phyloP scores from a whole-genome alignment of 1,284 basidiomycete genomes.

The Leccinum fuscescens region DNA sequence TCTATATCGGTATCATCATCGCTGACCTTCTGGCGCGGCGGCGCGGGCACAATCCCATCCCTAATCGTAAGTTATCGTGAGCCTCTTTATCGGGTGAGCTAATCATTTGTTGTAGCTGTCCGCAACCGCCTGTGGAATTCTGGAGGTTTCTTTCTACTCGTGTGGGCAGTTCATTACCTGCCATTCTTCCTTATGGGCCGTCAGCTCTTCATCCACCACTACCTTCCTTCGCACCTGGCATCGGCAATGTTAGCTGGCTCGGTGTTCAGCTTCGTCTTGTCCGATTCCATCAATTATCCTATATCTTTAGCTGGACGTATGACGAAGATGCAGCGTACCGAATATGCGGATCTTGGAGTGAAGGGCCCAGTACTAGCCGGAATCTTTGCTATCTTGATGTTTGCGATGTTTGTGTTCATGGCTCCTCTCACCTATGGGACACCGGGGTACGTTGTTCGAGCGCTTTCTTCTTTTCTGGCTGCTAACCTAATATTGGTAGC shows the following conservation, averaged over 20 bases:
- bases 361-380: conserved; percentile 67
- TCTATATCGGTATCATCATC: conserved; percentile 87
- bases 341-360: conserved; percentile 72
- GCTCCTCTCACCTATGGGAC: conserved; percentile 91
- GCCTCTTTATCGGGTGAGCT: neutral
- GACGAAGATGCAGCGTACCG: conserved; percentile 58
- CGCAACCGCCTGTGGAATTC: conserved; percentile 94
- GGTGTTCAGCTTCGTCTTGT: conserved; percentile 88
- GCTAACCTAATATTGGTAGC: conserved; percentile 38
- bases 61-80: conserved; percentile 63
- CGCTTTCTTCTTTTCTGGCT: conserved; percentile 9
- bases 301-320: conserved; percentile 67
- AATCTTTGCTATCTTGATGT: conserved; percentile 56
- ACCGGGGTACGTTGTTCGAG: conserved; percentile 65
- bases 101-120: conserved; percentile 52
- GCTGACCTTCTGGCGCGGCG: conserved; percentile 89
- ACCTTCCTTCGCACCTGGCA: conserved; percentile 91
- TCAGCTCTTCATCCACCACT: conserved; percentile 97
- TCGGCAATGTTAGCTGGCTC: conserved; percentile 90
- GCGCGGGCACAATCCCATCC: conserved; percentile 82
- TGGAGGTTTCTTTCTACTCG: conserved; percentile 89
- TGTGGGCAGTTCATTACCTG: conserved; percentile 95
- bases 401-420: conserved; percentile 73
- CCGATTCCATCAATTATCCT: conserved; percentile 92
- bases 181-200: conserved; percentile 99